Evolutionary conservation across 805 yeast genomes (phyloP).

Genomic region (Saturnispora quitensis): DNA sequence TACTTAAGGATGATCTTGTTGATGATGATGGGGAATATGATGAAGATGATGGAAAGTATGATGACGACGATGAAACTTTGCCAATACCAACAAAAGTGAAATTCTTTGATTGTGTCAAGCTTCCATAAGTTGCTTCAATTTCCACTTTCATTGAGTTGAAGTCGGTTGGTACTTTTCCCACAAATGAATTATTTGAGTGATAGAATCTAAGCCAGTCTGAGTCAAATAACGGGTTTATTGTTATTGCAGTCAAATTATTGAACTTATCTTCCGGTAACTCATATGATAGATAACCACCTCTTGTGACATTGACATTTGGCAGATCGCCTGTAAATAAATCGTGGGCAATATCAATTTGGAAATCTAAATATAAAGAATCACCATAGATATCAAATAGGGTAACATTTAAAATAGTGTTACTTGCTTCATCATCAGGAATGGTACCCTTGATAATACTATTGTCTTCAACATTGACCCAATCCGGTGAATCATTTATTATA

Average conservation of each 20-base stretch:
- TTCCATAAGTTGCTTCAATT: conserved; percentile 33
- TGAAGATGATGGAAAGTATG: conserved; percentile 18
- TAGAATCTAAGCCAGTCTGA: conserved; percentile 62
- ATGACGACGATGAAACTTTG: conserved; percentile 15
- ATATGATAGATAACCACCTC: conserved; percentile 51
- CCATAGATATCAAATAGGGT: conserved; percentile 50
- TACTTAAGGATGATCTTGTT: conserved; percentile 9
- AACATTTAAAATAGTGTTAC: conserved; percentile 38
- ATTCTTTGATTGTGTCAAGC: conserved; percentile 30
- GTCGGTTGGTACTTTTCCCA: conserved; percentile 54
- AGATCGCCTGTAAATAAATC: conserved; percentile 48
- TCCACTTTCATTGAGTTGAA: conserved; percentile 34
- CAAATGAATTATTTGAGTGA: conserved; percentile 50
- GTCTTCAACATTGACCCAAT: conserved; percentile 41
- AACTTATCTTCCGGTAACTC: conserved; percentile 46
- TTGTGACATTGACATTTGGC: conserved; percentile 59
- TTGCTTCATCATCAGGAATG: conserved; percentile 40
- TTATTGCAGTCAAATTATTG: conserved; percentile 43
- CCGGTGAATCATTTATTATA: conserved; percentile 43
- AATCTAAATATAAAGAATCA: conserved; percentile 50
- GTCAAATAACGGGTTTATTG: conserved; percentile 36
- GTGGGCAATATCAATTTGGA: conserved; percentile 42
- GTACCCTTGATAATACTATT: conserved; percentile 40
- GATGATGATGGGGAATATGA: conserved; percentile 17
- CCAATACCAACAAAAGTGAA: conserved; percentile 50